A percentile compares a stretch with the other conserved stretches of the same genome.
Evolutionary conservation across 2,329 filamentous ascomycete species (phyloP).

Genomic region (Hirsutella rhossiliensis): DNA sequence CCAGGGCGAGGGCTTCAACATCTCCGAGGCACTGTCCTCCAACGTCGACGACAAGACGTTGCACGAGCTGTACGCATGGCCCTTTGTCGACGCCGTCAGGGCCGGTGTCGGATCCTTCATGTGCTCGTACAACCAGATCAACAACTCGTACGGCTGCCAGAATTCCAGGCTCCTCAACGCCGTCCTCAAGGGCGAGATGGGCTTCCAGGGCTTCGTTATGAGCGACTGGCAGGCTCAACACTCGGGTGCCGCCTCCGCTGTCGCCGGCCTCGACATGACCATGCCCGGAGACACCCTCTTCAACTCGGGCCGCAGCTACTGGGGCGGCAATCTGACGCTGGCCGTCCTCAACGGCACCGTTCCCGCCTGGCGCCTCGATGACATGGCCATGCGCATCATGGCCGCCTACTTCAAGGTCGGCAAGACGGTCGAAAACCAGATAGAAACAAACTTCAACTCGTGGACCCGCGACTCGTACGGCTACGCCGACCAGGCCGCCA

Average conservation of each 20-base stretch:
- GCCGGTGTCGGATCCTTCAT: constrained; percentile 54
- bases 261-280: constrained; percentile 72
- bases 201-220: constrained; percentile 72
- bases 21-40: constrained; percentile 45
- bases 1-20: constrained; percentile 39
- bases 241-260: constrained; percentile 50
- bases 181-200: constrained; percentile 66
- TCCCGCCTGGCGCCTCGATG: constrained; percentile 76
- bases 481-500: constrained; percentile 50
- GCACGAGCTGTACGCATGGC: constrained; percentile 69
- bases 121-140: constrained; percentile 66
- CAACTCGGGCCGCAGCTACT: constrained; percentile 60
- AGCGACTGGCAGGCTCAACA: constrained; percentile 74
- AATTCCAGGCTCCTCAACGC: constrained; percentile 68
- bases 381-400: constrained; percentile 82
- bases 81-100: constrained; percentile 60
- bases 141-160: constrained; percentile 70
- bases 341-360: constrained; percentile 83
- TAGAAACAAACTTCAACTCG: constrained; percentile 69
- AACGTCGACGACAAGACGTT: constrained; percentile 63
- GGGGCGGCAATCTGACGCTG: constrained; percentile 79
- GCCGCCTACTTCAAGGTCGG: constrained; percentile 57
- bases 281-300: constrained; percentile 80
- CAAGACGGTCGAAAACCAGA: constrained; percentile 31
- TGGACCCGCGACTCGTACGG: constrained; percentile 74